Percentiles rank a stretch among this genome's conserved stretches.
These are phyloP conservation scores for Camelina sativa DNA, from an alignment of 345 rosid genomes.

Conservation along the genomic window DNA sequence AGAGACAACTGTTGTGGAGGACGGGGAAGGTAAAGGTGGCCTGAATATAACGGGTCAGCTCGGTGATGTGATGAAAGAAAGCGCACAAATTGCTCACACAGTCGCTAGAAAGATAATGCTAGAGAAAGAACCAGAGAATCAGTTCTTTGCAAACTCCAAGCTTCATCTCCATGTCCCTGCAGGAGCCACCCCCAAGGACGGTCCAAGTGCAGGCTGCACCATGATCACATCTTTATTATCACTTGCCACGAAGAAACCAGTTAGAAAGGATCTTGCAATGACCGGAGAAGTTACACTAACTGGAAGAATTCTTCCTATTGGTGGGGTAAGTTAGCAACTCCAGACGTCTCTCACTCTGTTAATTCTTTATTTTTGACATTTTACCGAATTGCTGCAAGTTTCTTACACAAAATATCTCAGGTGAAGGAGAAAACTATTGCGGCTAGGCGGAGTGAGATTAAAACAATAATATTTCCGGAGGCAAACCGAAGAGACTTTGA, in stretches of 20 bases:
- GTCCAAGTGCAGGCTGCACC: conserved; percentile 99
- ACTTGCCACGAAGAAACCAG: conserved; percentile 77
- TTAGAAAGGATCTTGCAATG: conserved; percentile 88
- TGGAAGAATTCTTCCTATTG: conserved; percentile 94
- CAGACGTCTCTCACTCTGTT: conserved; percentile 11
- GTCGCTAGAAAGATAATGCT: conserved; percentile 76
- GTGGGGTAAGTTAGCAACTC: conserved; percentile 73
- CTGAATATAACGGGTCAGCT: conserved; percentile 88
- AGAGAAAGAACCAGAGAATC: conserved; percentile 69
- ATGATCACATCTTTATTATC: conserved; percentile 99
- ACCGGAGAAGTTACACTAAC: conserved; percentile 95
- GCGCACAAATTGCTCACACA: conserved; percentile 94
- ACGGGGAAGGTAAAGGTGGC: conserved; percentile 91
- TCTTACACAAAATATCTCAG: conserved; percentile 47
- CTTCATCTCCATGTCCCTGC: conserved; percentile 99
- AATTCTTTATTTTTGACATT: background rate
- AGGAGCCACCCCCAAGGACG: conserved; percentile 97
- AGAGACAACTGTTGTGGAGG: conserved; percentile 84
- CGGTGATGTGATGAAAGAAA: conserved; percentile 99
- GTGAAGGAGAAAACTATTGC: conserved; percentile 98
- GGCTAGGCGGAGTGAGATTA: conserved; percentile 88
- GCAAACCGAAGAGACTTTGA: conserved; percentile 94
- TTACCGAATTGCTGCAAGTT: conserved; percentile 6
- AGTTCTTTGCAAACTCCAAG: conserved; percentile 81
- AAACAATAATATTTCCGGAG: conserved; percentile 83